A percentile compares a stretch with the other conserved stretches of the same genome.
These are phyloP conservation scores for Pezicula neosporulosa DNA, from an alignment of 2,329 filamentous ascomycete genomes.

Conservation along the genomic window DNA sequence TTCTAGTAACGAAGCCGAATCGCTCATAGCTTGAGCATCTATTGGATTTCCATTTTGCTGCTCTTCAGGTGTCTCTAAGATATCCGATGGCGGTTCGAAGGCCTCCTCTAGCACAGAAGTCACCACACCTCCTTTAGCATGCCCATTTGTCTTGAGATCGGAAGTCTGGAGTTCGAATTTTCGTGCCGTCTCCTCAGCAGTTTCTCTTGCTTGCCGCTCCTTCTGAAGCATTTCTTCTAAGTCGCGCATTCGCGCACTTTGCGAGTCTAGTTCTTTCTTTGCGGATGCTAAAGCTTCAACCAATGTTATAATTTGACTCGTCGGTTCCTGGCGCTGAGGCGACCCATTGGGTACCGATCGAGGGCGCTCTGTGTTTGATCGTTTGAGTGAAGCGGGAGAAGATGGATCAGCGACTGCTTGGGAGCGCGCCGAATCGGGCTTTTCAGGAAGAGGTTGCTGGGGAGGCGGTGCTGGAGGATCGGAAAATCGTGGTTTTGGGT, in stretches of 20 bases:
- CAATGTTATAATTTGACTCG: constrained; percentile 76
- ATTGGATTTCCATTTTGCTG: constrained; percentile 22
- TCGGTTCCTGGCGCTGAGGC: constrained; percentile 47
- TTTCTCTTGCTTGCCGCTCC: constrained; percentile 78
- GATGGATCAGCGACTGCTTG: constrained; percentile 39
- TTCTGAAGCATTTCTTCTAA: constrained; percentile 74
- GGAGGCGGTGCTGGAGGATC: constrained; percentile 92
- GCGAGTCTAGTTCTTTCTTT: constrained; percentile 83
- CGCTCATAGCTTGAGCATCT: constrained; percentile 28
- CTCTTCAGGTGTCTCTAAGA: constrained; percentile 6
- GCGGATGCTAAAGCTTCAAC: constrained; percentile 81
- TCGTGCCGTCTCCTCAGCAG: constrained; percentile 78
- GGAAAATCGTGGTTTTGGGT: constrained; percentile 81
- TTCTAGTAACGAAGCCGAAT: constrained; percentile 52
- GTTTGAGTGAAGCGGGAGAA: constrained; percentile 65
- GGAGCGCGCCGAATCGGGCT: constrained; percentile 66
- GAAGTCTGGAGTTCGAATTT: constrained; percentile 61
- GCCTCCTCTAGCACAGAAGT: constrained; percentile 41
- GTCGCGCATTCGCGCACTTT: constrained; percentile 74
- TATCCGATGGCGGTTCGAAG: constrained; percentile 40
- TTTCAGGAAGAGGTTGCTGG: constrained; percentile 89
- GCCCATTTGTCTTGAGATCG: constrained; percentile 36
- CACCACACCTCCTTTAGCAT: constrained; percentile 32
- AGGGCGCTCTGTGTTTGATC: constrained; percentile 71
- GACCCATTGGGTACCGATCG: constrained; percentile 49